These are phyloP conservation scores for Fraxinus cuspidata DNA, from an alignment of 257 asterid genomes.

Conservation along the genomic window DNA sequence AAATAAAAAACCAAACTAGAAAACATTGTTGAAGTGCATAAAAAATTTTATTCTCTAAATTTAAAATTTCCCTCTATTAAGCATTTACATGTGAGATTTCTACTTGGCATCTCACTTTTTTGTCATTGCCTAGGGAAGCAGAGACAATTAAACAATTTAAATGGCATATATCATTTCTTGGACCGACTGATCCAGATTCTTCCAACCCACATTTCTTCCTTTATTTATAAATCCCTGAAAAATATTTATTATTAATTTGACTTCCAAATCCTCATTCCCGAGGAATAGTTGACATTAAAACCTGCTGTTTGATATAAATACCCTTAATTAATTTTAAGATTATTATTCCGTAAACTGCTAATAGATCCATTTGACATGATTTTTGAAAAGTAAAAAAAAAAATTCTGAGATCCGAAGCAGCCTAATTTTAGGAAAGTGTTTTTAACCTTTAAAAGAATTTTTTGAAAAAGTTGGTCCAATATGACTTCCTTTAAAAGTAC, in stretches of 20 bases:
- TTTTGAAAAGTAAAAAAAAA: too few relatives aligned
- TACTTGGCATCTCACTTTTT: neutral
- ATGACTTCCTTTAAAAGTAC: too few relatives aligned
- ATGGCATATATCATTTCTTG: neutral
- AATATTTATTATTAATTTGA: neutral
- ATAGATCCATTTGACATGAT: too few relatives aligned
- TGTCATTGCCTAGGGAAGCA: slow-evolving; percentile 25
- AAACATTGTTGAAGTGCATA: too few relatives aligned
- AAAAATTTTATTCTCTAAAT: too few relatives aligned
- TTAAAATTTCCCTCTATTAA: too few relatives aligned
- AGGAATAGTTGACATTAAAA: slow-evolving; percentile 47
- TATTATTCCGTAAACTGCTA: neutral
- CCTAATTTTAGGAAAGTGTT: too few relatives aligned
- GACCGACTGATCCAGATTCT: slow-evolving; percentile 34
- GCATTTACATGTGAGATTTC: too few relatives aligned
- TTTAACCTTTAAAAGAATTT: too few relatives aligned
- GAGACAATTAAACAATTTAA: neutral
- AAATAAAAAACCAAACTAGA: too few relatives aligned
- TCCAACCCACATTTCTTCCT: slow-evolving; percentile 33
- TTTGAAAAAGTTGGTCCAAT: too few relatives aligned
- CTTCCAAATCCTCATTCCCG: slow-evolving; percentile 20
- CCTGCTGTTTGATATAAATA: neutral
- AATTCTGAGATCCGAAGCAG: too few relatives aligned
- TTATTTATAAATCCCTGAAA: slow-evolving; percentile 1
- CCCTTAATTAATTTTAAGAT: neutral